Conservation (phyloP, 2,329 filamentous ascomycete species). For the Pseudopyrenochaeta lycopersici region DNA sequence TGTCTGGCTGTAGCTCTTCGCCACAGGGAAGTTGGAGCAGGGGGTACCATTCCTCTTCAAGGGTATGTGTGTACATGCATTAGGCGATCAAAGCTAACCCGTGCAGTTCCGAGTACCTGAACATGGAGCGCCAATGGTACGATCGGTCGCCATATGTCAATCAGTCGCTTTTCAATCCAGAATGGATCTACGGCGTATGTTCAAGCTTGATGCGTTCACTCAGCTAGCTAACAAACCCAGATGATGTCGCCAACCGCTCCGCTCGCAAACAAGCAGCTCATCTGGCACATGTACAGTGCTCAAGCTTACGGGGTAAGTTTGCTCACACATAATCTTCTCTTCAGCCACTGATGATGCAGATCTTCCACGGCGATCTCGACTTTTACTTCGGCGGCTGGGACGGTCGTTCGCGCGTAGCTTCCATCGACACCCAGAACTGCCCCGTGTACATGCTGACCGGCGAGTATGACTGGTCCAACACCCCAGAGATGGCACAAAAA, state of each 20-base stretch:
- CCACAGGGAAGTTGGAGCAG: slow-evolving; percentile 57
- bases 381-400: slow-evolving; percentile 63
- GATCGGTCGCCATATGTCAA: slow-evolving; percentile 60
- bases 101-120: slow-evolving; percentile 49
- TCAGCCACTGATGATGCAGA: slow-evolving; percentile 24
- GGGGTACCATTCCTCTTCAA: slow-evolving; percentile 58
- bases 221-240: slow-evolving; percentile 19
- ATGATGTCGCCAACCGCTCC: slow-evolving; percentile 60
- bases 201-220: not conserved
- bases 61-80: slow-evolving; percentile 35
- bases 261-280: slow-evolving; percentile 55
- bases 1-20: slow-evolving; percentile 59
- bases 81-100: slow-evolving; percentile 31
- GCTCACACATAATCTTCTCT: too few species aligned
- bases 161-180: slow-evolving; percentile 58
- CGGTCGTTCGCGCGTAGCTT: slow-evolving; percentile 54
- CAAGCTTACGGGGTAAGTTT: slow-evolving; percentile 57
- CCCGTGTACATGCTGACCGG: slow-evolving; percentile 62
- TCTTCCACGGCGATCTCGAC: slow-evolving; percentile 62
- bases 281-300: slow-evolving; percentile 60
- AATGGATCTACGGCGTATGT: slow-evolving; percentile 58
- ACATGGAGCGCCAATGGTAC: slow-evolving; percentile 55
- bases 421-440: slow-evolving; percentile 59
- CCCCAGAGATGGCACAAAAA: slow-evolving; percentile 56
- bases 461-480: slow-evolving; percentile 60